These are phyloP conservation scores for Zygnema circumcarinatum DNA, from an alignment of 139 green algal genomes.

Conservation along the genomic window DNA sequence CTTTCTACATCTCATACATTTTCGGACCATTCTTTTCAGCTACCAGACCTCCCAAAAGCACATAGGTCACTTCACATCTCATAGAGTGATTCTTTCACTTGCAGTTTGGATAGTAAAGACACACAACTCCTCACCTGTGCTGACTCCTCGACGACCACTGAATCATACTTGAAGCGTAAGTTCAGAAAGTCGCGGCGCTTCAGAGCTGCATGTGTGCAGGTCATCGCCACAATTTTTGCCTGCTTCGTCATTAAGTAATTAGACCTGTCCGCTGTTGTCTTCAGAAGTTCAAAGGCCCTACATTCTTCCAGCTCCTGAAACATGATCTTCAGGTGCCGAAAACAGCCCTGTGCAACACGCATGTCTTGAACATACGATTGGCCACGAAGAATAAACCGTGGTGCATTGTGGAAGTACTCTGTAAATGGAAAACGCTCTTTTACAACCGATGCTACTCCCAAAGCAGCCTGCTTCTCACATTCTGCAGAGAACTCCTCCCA, in stretches of 20 bases:
- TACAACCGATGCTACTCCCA: conserved; percentile 60
- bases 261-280: conserved; percentile 83
- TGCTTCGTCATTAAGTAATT: conserved; percentile 98
- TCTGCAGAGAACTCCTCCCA: conserved; percentile 53
- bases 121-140: conserved; percentile 77
- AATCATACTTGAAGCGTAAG: conserved; percentile 96
- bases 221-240: conserved; percentile 99
- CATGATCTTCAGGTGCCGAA: conserved; percentile 85
- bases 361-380: conserved; percentile 65
- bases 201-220: conserved; percentile 96
- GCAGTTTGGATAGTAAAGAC: too few species aligned
- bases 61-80: too few species aligned
- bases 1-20: too few species aligned
- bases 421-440: conserved; percentile 89
- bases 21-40: too few species aligned
- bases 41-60: too few species aligned
- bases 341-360: conserved; percentile 81
- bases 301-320: conserved; percentile 96
- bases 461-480: conserved; percentile 37
- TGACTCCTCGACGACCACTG: conserved; percentile 96
- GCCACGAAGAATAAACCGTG: conserved; percentile 50
- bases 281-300: conserved; percentile 96
- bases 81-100: too few species aligned
- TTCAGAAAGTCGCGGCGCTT: conserved; percentile 95
- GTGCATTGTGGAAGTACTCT: conserved; percentile 87